Conservation (phyloP, 1,284 basidiomycete genomes). For the Kalmanozyma brasiliensis region DNA sequence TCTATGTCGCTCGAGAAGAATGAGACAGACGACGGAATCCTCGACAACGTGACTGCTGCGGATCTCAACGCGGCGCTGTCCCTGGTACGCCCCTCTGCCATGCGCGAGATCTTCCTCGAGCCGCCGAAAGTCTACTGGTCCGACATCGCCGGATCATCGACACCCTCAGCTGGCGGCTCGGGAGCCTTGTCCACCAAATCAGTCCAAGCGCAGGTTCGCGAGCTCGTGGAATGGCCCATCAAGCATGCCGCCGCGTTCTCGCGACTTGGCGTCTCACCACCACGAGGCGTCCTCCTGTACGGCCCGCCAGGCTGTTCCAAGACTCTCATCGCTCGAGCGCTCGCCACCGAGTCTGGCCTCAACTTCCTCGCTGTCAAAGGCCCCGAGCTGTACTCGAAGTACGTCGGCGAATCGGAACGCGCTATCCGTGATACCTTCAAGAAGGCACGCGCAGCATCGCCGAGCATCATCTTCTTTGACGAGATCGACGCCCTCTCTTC, state of each 20-base stretch:
- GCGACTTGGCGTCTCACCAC: slow-evolving; percentile 86
- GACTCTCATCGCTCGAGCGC: slow-evolving; percentile 91
- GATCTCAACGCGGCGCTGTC: slow-evolving; percentile 82
- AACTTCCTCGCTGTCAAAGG: slow-evolving; percentile 99
- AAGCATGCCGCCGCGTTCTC: slow-evolving; percentile 84
- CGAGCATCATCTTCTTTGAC: slow-evolving; percentile 96
- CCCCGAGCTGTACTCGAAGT: slow-evolving; percentile 96
- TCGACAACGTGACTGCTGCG: slow-evolving; percentile 59
- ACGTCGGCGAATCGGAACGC: slow-evolving; percentile 94
- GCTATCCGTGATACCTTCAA: slow-evolving; percentile 94
- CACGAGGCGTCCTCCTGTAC: slow-evolving; percentile 90
- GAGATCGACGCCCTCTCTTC: slow-evolving; percentile 94
- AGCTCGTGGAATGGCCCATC: slow-evolving; percentile 84
- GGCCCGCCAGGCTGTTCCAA: slow-evolving; percentile 98
- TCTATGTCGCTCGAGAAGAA: slow-evolving; percentile 48
- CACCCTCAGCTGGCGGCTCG: slow-evolving; percentile 25
- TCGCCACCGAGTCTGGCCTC: slow-evolving; percentile 92
- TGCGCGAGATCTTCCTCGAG: slow-evolving; percentile 91
- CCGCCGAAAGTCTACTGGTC: slow-evolving; percentile 83
- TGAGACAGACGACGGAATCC: too few species aligned
- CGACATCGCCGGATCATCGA: slow-evolving; percentile 74
- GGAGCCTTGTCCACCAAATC: slow-evolving; percentile 44
- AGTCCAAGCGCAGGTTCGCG: slow-evolving; percentile 57
- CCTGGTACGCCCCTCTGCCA: slow-evolving; percentile 86
- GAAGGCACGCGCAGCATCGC: slow-evolving; percentile 91